phyloP scores from a whole-genome alignment of 768 basidiomycete genomes.

The Mycena indigotica region DNA sequence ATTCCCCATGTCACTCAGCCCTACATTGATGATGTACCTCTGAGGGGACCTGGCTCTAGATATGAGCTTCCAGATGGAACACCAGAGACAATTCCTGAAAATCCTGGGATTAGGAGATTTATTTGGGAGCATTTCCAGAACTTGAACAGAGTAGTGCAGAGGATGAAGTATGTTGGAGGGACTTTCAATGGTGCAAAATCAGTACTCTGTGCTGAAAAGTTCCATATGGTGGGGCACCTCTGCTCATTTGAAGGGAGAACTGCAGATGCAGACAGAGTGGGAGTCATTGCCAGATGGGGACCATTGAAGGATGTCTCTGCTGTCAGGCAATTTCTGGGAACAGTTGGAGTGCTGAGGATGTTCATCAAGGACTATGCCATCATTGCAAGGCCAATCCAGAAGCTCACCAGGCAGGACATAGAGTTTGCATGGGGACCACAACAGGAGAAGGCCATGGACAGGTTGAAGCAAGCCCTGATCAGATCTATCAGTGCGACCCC shows the following conservation, averaged over 20 bases:
- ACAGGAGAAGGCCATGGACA: constrained; percentile 1
- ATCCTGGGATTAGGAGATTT: constrained; percentile 15
- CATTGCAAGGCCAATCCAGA: constrained; percentile 1
- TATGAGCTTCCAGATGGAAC: constrained; percentile 23
- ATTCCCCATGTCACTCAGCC: constrained; percentile 27
- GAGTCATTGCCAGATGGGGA: constrained; percentile 24
- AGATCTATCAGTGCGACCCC: constrained; percentile 14
- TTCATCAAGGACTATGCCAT: constrained; percentile 24
- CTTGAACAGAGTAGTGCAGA: background rate
- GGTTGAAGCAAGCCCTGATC: constrained; percentile 9
- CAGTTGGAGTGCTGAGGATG: constrained; percentile 11
- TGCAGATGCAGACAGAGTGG: constrained; percentile 23
- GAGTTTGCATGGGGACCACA: background rate
- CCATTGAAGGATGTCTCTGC: constrained; percentile 5
- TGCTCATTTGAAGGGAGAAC: constrained; percentile 29
- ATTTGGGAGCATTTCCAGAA: constrained; percentile 21
- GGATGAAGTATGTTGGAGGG: background rate
- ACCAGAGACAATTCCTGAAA: constrained; percentile 23
- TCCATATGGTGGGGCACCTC: constrained; percentile 27
- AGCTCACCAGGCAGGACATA: background rate
- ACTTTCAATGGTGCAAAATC: constrained; percentile 32
- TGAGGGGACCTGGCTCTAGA: constrained; percentile 25
- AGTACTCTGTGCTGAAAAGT: constrained; percentile 14
- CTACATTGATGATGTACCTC: constrained; percentile 32
- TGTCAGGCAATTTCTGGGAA: constrained; percentile 16